These are phyloP conservation scores for Datura wrightii DNA, from an alignment of 257 asterid species.

Conservation along the genomic window DNA sequence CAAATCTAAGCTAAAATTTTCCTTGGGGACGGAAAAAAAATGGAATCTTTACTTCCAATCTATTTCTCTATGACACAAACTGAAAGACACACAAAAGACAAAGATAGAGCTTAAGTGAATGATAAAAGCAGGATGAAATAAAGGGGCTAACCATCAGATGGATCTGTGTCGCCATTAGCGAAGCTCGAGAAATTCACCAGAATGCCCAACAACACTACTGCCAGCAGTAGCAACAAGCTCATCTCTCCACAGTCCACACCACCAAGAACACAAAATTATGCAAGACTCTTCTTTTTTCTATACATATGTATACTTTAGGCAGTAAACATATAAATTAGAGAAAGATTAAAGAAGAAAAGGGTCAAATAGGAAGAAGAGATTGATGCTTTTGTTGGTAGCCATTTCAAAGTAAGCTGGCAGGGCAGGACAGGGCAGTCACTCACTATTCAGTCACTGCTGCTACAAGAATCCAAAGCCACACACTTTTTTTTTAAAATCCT, in stretches of 20 bases:
- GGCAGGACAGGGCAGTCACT: not conserved
- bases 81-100: not conserved
- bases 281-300: not conserved
- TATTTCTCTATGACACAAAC: not conserved
- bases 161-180: conserved; percentile 65
- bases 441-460: conserved; percentile 11
- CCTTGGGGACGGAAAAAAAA: not conserved
- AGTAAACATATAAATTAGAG: no score
- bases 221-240: not conserved
- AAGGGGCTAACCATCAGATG: conserved; percentile 59
- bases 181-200: conserved; percentile 40
- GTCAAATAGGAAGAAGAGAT: not conserved
- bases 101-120: not conserved
- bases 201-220: conserved; percentile 53
- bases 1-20: not conserved
- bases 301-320: no score
- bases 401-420: conserved; percentile 24
- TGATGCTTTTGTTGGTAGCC: not conserved
- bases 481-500: not conserved
- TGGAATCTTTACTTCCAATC: not conserved
- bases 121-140: not conserved
- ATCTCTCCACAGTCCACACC: not conserved
- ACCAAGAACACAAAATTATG: not conserved
- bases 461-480: conserved; percentile 22
- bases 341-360: not conserved